phyloP scores from a whole-genome alignment of 192 early-diverging fungal genomes.

The Backusella parvicylindrica region DNA sequence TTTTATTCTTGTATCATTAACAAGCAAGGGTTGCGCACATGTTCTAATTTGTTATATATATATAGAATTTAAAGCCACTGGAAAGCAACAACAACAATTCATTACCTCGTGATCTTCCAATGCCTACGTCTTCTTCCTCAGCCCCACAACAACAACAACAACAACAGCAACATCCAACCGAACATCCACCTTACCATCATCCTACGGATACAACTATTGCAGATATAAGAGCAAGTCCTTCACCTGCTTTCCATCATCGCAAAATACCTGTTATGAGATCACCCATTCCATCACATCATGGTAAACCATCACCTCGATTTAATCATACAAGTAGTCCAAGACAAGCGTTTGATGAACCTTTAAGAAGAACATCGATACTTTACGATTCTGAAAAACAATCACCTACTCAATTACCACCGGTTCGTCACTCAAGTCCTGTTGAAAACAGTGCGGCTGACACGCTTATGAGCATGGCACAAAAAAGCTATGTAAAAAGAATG shows the following conservation, averaged over 20 bases:
- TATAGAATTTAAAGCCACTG: slow-evolving; percentile 3
- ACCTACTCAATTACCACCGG: neutral
- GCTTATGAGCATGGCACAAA: slow-evolving; percentile 8
- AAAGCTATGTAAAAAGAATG: slow-evolving; percentile 5
- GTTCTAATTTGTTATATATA: neutral
- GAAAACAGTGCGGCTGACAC: slow-evolving; percentile 11
- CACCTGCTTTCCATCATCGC: neutral
- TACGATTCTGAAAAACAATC: slow-evolving; percentile 5
- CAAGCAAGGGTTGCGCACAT: neutral
- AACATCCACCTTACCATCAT: neutral
- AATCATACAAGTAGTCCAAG: neutral
- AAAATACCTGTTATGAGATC: slow-evolving; percentile 11
- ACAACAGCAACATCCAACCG: neutral
- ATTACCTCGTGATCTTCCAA: neutral
- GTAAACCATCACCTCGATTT: neutral
- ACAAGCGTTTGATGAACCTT: neutral
- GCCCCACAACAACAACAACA: neutral
- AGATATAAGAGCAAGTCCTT: neutral
- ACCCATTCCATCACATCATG: slow-evolving; percentile 1
- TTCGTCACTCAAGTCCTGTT: neutral
- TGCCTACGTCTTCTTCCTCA: neutral
- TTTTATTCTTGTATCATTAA: neutral
- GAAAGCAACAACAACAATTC: neutral
- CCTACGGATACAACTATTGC: neutral
- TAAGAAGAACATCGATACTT: slow-evolving; percentile 14